Base-by-base conservation (phyloP, 441 rosid species). In the Gossypium laxum region DNA sequence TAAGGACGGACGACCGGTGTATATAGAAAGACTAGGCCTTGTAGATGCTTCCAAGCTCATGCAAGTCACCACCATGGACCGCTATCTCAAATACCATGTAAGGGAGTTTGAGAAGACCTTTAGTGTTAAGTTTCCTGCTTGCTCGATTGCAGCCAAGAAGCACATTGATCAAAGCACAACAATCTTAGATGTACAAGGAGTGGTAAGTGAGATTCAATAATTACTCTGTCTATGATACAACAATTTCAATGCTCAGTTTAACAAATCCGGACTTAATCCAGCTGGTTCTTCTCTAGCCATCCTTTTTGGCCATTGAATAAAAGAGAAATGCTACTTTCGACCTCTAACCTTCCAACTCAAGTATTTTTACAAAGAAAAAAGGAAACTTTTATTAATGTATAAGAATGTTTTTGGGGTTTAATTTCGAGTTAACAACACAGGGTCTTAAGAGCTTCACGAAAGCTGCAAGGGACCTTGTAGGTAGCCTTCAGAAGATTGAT, bases 151-250 rank as follows among this genome's bases (percentile, higher is more conserved):
- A 15, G 93, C 93, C 18, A 86, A 84, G 77, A 87, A 66, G 81
- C 95, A 92, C 55, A 85, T 90, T 71, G 98, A 92, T 77, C 98
- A 92, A 77, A 92, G 96, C 70, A 90, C 97, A 51, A 92, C 96
- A 71, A 88, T 92, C 78, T 77, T 90, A 76, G 97, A 92, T 82
- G 97, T 92, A 65, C 91, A 90, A 67, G 94, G 97, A 88, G 97
- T 92, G 92, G 97, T 92, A 84, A 18, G 96, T 78, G 47, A 21
- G 51, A 70, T 43, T 51, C 19, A 43, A 19, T 26, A 64, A 12
- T 48, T 15, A 41, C 34, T 51, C 18, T 19, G 24, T 2, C 45
- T 51, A 24, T 21, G 43, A 1, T 57, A 18, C 6, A 43, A 21
- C 0, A 19, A 74, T 52, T 64, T 58, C 15, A 52, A 38, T 52